These are phyloP conservation scores for Backusella australiensis DNA, from an alignment of 192 early-diverging fungal genomes.

Conservation along the genomic window DNA sequence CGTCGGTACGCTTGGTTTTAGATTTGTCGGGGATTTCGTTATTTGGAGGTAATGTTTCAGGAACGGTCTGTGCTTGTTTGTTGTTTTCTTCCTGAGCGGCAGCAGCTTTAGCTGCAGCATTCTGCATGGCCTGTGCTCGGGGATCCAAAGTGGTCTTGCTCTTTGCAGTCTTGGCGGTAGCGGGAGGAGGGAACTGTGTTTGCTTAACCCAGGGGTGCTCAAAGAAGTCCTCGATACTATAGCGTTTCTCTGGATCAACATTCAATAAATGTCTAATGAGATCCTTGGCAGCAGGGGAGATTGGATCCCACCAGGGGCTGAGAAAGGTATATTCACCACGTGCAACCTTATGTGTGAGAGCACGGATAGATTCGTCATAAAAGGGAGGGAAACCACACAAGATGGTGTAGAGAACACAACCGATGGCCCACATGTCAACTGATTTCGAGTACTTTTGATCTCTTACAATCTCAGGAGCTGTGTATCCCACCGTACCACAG, in stretches of 20 bases:
- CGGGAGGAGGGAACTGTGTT: not conserved
- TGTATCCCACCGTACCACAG: slow-evolving; percentile 91
- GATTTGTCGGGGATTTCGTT: slow-evolving; percentile 28
- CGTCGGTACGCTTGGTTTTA: slow-evolving; percentile 40
- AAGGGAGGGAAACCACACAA: slow-evolving; percentile 82
- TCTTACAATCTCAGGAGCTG: slow-evolving; percentile 89
- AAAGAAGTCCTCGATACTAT: slow-evolving; percentile 80
- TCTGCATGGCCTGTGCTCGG: slow-evolving; percentile 15
- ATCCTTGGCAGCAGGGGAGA: slow-evolving; percentile 72
- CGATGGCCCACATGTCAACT: slow-evolving; percentile 87
- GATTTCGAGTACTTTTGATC: slow-evolving; percentile 77
- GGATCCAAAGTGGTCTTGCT: not conserved
- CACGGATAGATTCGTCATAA: slow-evolving; percentile 76
- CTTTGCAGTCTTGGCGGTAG: not conserved
- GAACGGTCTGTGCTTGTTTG: not conserved
- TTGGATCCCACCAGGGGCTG: slow-evolving; percentile 90
- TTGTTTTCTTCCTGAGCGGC: not conserved
- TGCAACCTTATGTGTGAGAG: slow-evolving; percentile 83
- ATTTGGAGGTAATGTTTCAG: not conserved
- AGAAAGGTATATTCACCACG: slow-evolving; percentile 84
- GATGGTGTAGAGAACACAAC: slow-evolving; percentile 83
- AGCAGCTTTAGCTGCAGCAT: slow-evolving; percentile 12
- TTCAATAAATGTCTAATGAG: slow-evolving; percentile 65
- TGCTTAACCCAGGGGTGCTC: slow-evolving; percentile 70
- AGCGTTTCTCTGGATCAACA: slow-evolving; percentile 70